Evolutionary conservation across 1,284 basidiomycete species (phyloP).

Genomic region (Fomitopsis betulina): DNA sequence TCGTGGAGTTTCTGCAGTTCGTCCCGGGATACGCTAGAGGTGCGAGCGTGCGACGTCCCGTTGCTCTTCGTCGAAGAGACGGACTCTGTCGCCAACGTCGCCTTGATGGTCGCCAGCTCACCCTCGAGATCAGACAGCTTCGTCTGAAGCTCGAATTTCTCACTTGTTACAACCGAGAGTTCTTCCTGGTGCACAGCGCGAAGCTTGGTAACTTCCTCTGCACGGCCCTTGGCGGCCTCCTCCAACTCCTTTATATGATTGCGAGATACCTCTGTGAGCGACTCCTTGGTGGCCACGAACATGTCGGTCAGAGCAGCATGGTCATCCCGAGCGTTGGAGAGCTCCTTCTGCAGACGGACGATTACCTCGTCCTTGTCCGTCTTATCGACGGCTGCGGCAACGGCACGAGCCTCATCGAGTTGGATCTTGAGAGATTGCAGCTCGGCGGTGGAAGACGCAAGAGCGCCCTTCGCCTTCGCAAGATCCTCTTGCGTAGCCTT

Average conservation of each 20-base stretch:
- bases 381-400: slow-evolving; percentile 37
- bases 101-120: slow-evolving; percentile 63
- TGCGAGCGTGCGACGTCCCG: slow-evolving; percentile 39
- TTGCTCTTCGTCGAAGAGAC: slow-evolving; percentile 49
- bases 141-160: slow-evolving; percentile 57
- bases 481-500: slow-evolving; percentile 82
- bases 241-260: slow-evolving; percentile 70
- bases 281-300: slow-evolving; percentile 62
- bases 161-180: slow-evolving; percentile 42
- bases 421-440: slow-evolving; percentile 53
- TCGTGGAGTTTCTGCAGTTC: slow-evolving; percentile 72
- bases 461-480: slow-evolving; percentile 59
- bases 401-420: slow-evolving; percentile 51
- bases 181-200: slow-evolving; percentile 57
- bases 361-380: slow-evolving; percentile 51
- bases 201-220: slow-evolving; percentile 63
- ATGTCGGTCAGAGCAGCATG: slow-evolving; percentile 53
- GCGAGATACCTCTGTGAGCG: slow-evolving; percentile 61
- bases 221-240: slow-evolving; percentile 61
- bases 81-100: slow-evolving; percentile 44
- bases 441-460: slow-evolving; percentile 49
- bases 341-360: slow-evolving; percentile 50
- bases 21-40: slow-evolving; percentile 60
- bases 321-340: slow-evolving; percentile 61
- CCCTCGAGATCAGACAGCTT: slow-evolving; percentile 69